These are phyloP conservation scores for Stenocarpella maydis DNA, from an alignment of 2,329 filamentous ascomycete species.

Conservation along the genomic window DNA sequence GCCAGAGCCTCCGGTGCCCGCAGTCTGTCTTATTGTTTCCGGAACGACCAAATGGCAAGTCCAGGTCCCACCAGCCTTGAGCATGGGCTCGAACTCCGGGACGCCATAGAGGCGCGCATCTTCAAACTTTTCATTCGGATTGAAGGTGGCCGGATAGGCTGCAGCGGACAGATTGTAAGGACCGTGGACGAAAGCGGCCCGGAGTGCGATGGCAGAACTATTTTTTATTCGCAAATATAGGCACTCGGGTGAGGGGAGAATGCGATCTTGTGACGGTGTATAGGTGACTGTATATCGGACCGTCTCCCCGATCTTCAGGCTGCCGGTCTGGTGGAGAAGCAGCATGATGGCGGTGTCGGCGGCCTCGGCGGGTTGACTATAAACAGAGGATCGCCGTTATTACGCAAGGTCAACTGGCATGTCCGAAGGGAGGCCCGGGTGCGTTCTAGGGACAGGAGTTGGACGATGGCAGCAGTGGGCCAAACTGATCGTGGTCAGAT, in stretches of 20 bases:
- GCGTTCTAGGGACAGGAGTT: background rate
- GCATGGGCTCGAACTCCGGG: slow-evolving; percentile 93
- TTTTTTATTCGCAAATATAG: slow-evolving; percentile 92
- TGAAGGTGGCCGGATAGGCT: slow-evolving; percentile 83
- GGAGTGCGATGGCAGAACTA: slow-evolving; percentile 86
- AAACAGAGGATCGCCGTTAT: slow-evolving; percentile 10
- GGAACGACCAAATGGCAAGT: slow-evolving; percentile 82
- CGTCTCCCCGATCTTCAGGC: slow-evolving; percentile 92
- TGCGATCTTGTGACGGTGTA: slow-evolving; percentile 86
- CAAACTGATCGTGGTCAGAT: background rate
- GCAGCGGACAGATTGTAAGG: slow-evolving; percentile 91
- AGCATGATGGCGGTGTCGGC: slow-evolving; percentile 68
- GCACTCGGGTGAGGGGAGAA: slow-evolving; percentile 82
- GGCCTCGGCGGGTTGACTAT: background rate
- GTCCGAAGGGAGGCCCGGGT: slow-evolving; percentile 9
- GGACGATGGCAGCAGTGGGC: background rate
- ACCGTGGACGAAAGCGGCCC: slow-evolving; percentile 95
- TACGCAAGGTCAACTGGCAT: slow-evolving; percentile 6
- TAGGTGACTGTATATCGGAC: slow-evolving; percentile 93
- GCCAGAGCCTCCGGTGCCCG: slow-evolving; percentile 56
- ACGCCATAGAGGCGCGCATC: slow-evolving; percentile 75
- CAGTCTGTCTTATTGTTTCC: slow-evolving; percentile 75
- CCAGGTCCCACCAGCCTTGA: slow-evolving; percentile 93
- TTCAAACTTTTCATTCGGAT: slow-evolving; percentile 81
- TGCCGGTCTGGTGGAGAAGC: slow-evolving; percentile 88